These are phyloP conservation scores for Sequoiadendron giganteum DNA, from an alignment of 75 land plant genomes.

Conservation along the genomic window DNA sequence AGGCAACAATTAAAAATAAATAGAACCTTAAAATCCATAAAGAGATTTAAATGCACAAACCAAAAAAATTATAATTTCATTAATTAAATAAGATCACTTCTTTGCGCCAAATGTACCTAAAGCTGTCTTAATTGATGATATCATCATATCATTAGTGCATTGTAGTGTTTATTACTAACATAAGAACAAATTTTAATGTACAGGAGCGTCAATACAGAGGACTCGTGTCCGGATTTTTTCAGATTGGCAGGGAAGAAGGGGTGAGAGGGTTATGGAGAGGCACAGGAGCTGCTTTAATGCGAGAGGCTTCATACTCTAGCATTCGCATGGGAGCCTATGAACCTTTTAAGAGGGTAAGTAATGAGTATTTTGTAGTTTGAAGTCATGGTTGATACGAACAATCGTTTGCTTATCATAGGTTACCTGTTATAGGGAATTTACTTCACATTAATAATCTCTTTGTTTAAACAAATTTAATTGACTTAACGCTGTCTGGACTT, in stretches of 20 bases:
- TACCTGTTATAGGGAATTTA: background rate
- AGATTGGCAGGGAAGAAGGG: conserved; percentile 37
- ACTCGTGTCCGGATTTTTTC: conserved; percentile 29
- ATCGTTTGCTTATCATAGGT: background rate
- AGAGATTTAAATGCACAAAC: no score
- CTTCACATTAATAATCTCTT: background rate
- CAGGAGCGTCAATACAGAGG: conserved; percentile 41
- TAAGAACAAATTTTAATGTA: background rate
- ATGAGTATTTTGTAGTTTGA: background rate
- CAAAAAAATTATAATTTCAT: no score
- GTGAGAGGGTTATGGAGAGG: conserved; percentile 43
- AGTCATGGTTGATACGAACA: background rate
- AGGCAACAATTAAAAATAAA: no score
- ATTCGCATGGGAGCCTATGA: conserved; percentile 54
- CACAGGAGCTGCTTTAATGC: conserved; percentile 45
- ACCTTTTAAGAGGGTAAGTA: conserved; percentile 39
- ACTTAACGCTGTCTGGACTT: background rate
- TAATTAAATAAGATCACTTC: no score
- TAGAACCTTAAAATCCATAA: no score
- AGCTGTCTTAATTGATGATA: no score
- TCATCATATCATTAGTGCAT: background rate
- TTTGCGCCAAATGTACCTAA: no score
- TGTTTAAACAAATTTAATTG: background rate
- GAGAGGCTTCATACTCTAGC: conserved; percentile 52
- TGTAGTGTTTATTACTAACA: background rate